Evolutionary conservation across 2,329 filamentous ascomycete genomes (phyloP).

Genomic region (Colletotrichum sp.): DNA sequence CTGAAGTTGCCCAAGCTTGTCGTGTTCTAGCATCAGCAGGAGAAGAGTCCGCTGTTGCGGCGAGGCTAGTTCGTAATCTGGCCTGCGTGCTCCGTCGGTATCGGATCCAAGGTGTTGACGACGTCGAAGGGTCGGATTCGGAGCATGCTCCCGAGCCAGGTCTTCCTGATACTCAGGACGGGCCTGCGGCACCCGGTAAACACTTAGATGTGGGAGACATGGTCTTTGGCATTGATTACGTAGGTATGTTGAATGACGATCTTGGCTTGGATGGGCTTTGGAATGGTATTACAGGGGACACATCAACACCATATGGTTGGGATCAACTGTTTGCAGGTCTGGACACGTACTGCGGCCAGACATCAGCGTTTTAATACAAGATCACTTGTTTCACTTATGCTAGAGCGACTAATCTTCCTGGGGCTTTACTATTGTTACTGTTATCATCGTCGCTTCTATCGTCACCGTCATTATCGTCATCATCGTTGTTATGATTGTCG

Average conservation of each 20-base stretch:
- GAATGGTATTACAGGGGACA: slow-evolving; percentile 22
- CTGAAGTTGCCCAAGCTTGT: slow-evolving; percentile 23
- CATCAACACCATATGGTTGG: slow-evolving; percentile 23
- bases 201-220: not conserved
- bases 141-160: not conserved
- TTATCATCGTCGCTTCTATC: no score
- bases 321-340: slow-evolving; percentile 28
- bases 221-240: not conserved
- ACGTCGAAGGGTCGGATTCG: not conserved
- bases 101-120: slow-evolving; percentile 8
- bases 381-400: no score
- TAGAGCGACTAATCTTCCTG: no score
- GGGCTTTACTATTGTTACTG: no score
- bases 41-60: slow-evolving; percentile 24
- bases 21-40: slow-evolving; percentile 23
- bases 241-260: not conserved
- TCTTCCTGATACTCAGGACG: not conserved
- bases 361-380: not conserved
- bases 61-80: slow-evolving; percentile 23
- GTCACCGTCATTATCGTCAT: no score
- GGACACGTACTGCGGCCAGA: slow-evolving; percentile 24
- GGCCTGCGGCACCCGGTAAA: accelerated
- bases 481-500: no score
- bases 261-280: slow-evolving; percentile 18
- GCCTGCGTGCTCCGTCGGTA: slow-evolving; percentile 23